These are phyloP conservation scores for Xanthoconium purpureum DNA, from an alignment of 768 basidiomycete species.

Conservation along the genomic window DNA sequence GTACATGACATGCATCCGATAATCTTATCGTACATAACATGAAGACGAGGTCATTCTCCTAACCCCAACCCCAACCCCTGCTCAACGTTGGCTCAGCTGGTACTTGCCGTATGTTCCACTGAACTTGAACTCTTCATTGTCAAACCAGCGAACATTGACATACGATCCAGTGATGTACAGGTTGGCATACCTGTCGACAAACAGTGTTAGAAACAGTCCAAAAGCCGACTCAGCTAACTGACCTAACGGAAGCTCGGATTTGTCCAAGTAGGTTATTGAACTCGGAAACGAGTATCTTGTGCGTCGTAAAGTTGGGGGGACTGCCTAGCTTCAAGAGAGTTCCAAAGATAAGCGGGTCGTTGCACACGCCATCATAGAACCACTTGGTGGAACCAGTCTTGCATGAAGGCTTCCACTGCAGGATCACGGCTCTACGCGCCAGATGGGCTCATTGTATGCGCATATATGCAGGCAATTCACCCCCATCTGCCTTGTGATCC, in stretches of 20 bases:
- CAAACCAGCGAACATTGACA: constrained; percentile 45
- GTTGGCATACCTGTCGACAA: background rate
- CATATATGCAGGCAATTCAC: constrained; percentile 15
- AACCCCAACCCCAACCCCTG: no score
- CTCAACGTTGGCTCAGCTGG: no score
- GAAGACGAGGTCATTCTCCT: background rate
- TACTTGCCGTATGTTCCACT: constrained; percentile 46
- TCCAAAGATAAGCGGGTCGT: constrained; percentile 47
- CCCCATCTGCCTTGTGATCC: constrained; percentile 51
- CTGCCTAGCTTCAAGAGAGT: constrained; percentile 40
- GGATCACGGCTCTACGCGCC: background rate
- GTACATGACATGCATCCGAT: background rate
- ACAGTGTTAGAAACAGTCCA: background rate
- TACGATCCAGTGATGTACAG: constrained; percentile 40
- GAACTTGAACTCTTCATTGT: constrained; percentile 55
- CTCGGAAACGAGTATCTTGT: constrained; percentile 40
- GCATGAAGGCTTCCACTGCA: constrained; percentile 51
- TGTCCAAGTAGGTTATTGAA: constrained; percentile 36
- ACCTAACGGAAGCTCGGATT: constrained; percentile 39
- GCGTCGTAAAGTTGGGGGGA: constrained; percentile 48
- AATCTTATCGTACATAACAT: no score
- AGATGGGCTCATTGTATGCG: background rate
- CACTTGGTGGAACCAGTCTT: constrained; percentile 46
- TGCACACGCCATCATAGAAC: constrained; percentile 52
- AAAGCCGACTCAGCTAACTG: background rate